Conservation (phyloP, 2,329 filamentous ascomycete genomes). For the Cercospora sesami region DNA sequence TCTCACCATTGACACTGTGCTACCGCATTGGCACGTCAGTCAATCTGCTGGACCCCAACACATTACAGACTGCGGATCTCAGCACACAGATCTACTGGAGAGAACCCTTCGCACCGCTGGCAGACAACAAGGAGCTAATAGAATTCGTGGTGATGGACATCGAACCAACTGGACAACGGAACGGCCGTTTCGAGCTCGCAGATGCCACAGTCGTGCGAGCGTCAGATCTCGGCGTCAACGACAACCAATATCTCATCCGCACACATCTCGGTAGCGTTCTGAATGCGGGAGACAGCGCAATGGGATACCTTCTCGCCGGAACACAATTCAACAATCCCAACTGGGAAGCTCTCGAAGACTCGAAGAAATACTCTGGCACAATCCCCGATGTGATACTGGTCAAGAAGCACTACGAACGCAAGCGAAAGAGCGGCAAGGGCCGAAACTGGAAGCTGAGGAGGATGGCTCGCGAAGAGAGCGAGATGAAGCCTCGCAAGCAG, state of each 20-base stretch:
- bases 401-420: constrained; percentile 93
- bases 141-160: constrained; percentile 97
- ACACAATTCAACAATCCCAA: constrained; percentile 90
- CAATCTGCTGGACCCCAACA: constrained; percentile 85
- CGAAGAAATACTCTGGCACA: constrained; percentile 69
- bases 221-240: constrained; percentile 81
- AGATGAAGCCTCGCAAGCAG: constrained; percentile 79
- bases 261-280: constrained; percentile 87
- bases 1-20: constrained; percentile 81
- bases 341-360: constrained; percentile 78
- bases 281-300: constrained; percentile 83
- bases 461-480: constrained; percentile 85
- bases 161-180: constrained; percentile 71
- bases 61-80: constrained; percentile 86
- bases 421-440: constrained; percentile 60
- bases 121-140: constrained; percentile 79
- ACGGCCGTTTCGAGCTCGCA: constrained; percentile 79
- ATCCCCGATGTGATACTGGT: constrained; percentile 93
- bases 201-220: constrained; percentile 87
- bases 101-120: constrained; percentile 77
- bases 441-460: constrained; percentile 95
- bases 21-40: constrained; percentile 84
- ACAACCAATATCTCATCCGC: constrained; percentile 82
- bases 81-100: constrained; percentile 86
- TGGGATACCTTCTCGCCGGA: constrained; percentile 89